These are phyloP conservation scores for Allomyces javanicus DNA, from an alignment of 192 early-diverging fungal species.

Conservation along the genomic window DNA sequence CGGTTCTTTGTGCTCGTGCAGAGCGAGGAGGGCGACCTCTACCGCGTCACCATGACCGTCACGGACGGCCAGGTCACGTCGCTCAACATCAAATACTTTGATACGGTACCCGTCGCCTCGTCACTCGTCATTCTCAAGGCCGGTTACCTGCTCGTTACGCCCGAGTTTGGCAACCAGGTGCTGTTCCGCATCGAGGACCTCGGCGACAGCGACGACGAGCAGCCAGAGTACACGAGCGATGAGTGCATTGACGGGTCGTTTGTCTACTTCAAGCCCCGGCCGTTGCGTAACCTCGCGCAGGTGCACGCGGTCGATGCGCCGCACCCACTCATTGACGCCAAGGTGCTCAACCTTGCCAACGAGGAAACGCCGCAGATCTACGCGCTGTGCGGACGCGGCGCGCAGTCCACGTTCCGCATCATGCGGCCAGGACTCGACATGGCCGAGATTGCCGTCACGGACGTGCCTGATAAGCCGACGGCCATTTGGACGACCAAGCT, in stretches of 20 bases:
- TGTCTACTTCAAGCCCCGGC: conserved; percentile 50
- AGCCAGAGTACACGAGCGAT: conserved; percentile 48
- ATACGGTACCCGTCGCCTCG: conserved; percentile 67
- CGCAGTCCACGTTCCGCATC: conserved; percentile 62
- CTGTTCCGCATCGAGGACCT: conserved; percentile 86
- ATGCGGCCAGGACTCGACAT: conserved; percentile 83
- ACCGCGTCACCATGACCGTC: conserved; percentile 56
- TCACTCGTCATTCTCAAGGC: conserved; percentile 69
- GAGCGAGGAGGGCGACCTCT: conserved; percentile 83
- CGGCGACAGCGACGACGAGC: conserved; percentile 72
- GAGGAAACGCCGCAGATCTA: conserved; percentile 94
- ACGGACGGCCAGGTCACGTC: conserved; percentile 32
- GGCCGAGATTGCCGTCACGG: conserved; percentile 74
- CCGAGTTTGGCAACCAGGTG: conserved; percentile 76
- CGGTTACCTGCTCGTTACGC: conserved; percentile 81
- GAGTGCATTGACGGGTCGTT: conserved; percentile 39
- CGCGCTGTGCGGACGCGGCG: conserved; percentile 62
- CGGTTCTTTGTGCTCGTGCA: conserved; percentile 83
- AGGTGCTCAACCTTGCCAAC: conserved; percentile 67
- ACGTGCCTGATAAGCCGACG: conserved; percentile 79
- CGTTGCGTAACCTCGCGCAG: conserved; percentile 60
- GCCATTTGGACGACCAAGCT: conserved; percentile 63
- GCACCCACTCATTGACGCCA: conserved; percentile 60
- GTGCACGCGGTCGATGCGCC: conserved; percentile 81
- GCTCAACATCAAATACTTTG: conserved; percentile 84